A percentile compares a stretch with the other conserved stretches of the same genome.
phyloP scores from a whole-genome alignment of 2,329 filamentous ascomycete genomes.

The Biscogniauxia marginata region DNA sequence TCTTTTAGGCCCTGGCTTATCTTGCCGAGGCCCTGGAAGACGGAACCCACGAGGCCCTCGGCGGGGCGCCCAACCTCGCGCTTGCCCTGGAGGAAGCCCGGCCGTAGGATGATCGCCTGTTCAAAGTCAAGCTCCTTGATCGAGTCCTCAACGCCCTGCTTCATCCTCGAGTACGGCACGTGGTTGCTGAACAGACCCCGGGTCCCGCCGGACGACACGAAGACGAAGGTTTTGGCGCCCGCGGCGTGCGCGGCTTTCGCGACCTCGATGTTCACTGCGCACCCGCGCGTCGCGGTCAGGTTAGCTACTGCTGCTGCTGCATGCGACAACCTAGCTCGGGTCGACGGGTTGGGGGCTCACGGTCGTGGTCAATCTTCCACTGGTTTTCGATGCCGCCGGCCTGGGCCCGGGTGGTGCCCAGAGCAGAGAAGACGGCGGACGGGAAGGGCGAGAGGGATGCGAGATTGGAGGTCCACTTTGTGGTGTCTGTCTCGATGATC shows the following conservation, averaged over 20 bases:
- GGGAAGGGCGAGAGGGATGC: constrained; percentile 54
- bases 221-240: constrained; percentile 72
- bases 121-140: constrained; percentile 73
- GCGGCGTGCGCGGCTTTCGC: constrained; percentile 71
- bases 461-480: constrained; percentile 66
- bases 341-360: constrained; percentile 19
- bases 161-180: constrained; percentile 68
- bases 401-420: constrained; percentile 75
- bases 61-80: constrained; percentile 59
- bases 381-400: constrained; percentile 78
- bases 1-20: constrained; percentile 60
- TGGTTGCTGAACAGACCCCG: constrained; percentile 39
- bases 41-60: constrained; percentile 55
- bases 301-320: neutral
- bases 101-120: constrained; percentile 70
- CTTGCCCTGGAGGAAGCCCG: constrained; percentile 72
- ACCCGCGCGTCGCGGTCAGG: too few relatives aligned
- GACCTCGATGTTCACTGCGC: constrained; percentile 69
- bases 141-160: constrained; percentile 80
- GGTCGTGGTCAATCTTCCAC: constrained; percentile 83
- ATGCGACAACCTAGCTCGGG: neutral
- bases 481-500: constrained; percentile 65
- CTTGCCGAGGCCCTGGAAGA: constrained; percentile 56
- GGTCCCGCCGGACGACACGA: constrained; percentile 63
- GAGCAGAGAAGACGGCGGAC: constrained; percentile 68